Conservation (phyloP, 495 filamentous ascomycete genomes). For the Neurospora sp. region DNA sequence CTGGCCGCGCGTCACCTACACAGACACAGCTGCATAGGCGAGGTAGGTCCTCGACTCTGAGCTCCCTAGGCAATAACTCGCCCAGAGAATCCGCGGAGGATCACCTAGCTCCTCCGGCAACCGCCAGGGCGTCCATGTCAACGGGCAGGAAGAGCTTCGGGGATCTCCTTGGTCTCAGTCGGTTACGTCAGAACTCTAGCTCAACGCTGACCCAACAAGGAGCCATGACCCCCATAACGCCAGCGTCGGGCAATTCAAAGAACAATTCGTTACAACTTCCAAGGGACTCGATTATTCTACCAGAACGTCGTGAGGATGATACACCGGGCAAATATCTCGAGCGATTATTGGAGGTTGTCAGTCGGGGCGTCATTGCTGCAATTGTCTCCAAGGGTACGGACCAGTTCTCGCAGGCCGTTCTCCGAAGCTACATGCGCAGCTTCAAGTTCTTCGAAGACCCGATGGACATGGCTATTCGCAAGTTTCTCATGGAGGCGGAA, state of each 20-base stretch:
- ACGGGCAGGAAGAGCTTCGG: conserved; percentile 84
- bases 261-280: conserved; percentile 60
- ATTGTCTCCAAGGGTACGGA: conserved; percentile 76
- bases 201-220: conserved; percentile 43
- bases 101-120: conserved; percentile 44
- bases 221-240: conserved; percentile 54
- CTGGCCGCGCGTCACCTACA: conserved; percentile 62
- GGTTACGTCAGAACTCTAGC: conserved; percentile 70
- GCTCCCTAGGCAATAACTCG: conserved; percentile 48
- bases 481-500: conserved; percentile 93
- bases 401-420: conserved; percentile 66
- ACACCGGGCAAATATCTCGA: conserved; percentile 82
- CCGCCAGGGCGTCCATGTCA: conserved; percentile 66
- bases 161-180: conserved; percentile 68
- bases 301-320: conserved; percentile 76
- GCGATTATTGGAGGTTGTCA: conserved; percentile 67
- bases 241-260: conserved; percentile 55
- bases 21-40: conserved; percentile 45
- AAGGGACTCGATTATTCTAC: conserved; percentile 53
- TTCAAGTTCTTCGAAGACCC: conserved; percentile 94
- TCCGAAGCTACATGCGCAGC: conserved; percentile 88
- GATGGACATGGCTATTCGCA: conserved; percentile 93
- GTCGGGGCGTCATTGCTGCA: conserved; percentile 67
- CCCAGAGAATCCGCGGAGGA: conserved; percentile 44
- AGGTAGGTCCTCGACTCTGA: conserved; percentile 82